These are phyloP conservation scores for Fusarium nisikadoi DNA, from an alignment of 2,329 filamentous ascomycete species.

Conservation along the genomic window DNA sequence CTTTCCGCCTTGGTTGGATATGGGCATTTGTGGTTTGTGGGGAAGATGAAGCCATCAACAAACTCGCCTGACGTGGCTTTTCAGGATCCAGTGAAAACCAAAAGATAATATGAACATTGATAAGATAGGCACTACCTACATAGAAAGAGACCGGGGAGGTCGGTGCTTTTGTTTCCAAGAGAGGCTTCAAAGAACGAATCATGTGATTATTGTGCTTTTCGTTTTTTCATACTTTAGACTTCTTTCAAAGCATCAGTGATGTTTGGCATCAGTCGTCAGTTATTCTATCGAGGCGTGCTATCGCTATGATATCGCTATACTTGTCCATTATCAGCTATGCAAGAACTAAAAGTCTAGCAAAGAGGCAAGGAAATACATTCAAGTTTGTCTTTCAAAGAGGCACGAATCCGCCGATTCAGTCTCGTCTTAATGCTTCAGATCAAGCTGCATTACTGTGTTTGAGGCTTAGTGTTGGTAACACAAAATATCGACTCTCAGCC, in stretches of 20 bases:
- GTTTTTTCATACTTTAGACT: background rate
- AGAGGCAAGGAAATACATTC: background rate
- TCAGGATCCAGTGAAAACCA: background rate
- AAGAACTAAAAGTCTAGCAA: too few relatives aligned
- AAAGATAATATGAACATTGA: background rate
- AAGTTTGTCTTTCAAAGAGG: too few relatives aligned
- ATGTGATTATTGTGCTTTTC: background rate
- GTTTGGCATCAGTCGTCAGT: too few relatives aligned
- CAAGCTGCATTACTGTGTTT: background rate
- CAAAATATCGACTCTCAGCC: background rate
- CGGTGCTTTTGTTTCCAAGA: background rate
- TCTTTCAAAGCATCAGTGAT: too few relatives aligned
- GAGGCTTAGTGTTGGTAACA: background rate
- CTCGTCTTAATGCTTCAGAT: too few relatives aligned
- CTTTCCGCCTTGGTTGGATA: background rate
- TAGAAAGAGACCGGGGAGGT: background rate
- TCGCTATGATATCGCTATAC: background rate
- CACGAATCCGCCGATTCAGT: background rate
- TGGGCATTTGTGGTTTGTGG: background rate
- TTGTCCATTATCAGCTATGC: background rate
- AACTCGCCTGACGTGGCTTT: background rate
- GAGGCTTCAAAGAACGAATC: background rate
- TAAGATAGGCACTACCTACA: background rate
- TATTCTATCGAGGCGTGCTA: background rate
- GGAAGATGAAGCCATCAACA: constrained; percentile 14